Base-by-base conservation (phyloP, 805 yeast species). In the Candida lessepsii region DNA sequence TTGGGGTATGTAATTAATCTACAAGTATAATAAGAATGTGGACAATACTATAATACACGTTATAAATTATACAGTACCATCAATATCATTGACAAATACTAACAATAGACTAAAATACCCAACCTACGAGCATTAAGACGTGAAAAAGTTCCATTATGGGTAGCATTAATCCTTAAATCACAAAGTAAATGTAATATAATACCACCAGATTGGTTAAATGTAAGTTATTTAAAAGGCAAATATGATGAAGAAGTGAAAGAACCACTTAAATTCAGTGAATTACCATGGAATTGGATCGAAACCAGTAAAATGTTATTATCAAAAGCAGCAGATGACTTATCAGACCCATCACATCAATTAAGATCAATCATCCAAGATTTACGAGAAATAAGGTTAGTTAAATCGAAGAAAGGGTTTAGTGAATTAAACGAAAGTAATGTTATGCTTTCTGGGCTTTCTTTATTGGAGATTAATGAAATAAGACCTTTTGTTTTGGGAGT, bases 241-340 rank as follows among this genome's bases (percentile, higher is more conserved):
- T 78, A 84, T 50, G 86, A 83, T 15, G 81, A 76, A 45, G 98
- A 91, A 55, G 65, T 78, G 24, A 66, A 68, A 4, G 57, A 74
- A 40, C 71, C 78, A 1, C 72, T 73, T 24, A 65, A 75, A 44
- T 91, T 91, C 55, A 75, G 87, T 40, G 63, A 70, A 6, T 61
- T 91, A 36, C 98, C 98, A 0, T 82, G 83, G 80, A 78, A 83
- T 56, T 93, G 99, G 99, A 67, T 89, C 16, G 96, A 91, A 37
- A 56, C 84, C 1, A 76, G 91, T 3, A 86, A 83, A 49, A 71
- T 83, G 9, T 63, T 91, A 35, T 69, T 91, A 4, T 70, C 75
- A 3, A 70, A 70, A 30, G 96, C 96, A 2, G 51, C 83, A 0
- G 96, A 90, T 50, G 98, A 93, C 58, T 66, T 89, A 39, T 65